Evolutionary conservation across 176 grass and related monocot genomes (phyloP).

Genomic region (Carex scoparia): DNA sequence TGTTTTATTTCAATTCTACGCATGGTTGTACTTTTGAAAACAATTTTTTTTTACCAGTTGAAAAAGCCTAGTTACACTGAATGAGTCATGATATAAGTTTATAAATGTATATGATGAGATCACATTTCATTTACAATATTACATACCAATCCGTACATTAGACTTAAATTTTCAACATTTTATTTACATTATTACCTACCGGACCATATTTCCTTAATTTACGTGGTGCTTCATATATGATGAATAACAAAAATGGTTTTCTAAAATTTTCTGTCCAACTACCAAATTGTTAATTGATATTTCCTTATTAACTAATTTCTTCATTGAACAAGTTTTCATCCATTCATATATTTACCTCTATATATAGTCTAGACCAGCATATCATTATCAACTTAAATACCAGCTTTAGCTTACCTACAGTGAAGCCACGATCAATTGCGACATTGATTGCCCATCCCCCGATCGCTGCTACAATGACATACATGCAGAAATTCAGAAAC

Average conservation of each 20-base stretch:
- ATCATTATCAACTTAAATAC: not conserved
- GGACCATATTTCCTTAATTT: no score
- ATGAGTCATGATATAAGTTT: not conserved
- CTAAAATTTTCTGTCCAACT: not conserved
- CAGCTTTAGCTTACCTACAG: constrained; percentile 32
- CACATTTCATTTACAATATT: not conserved
- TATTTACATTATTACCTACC: no score
- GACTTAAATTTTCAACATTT: not conserved
- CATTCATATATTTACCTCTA: not conserved
- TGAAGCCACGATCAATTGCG: constrained; percentile 72
- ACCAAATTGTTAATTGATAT: not conserved
- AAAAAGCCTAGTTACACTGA: not conserved
- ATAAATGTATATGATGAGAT: not conserved
- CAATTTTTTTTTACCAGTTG: not conserved
- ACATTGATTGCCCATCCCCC: constrained; percentile 90
- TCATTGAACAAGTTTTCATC: not conserved
- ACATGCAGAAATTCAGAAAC: constrained; percentile 91
- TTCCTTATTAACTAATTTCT: not conserved
- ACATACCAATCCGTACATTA: not conserved
- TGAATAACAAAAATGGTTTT: not conserved
- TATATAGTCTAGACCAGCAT: not conserved
- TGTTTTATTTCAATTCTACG: not conserved
- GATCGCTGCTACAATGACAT: constrained; percentile 64
- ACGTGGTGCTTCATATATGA: not conserved
- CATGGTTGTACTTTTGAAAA: not conserved